These are phyloP conservation scores for Globisporangium polare DNA, from an alignment of 352 stramenopile genomes.

Conservation along the genomic window DNA sequence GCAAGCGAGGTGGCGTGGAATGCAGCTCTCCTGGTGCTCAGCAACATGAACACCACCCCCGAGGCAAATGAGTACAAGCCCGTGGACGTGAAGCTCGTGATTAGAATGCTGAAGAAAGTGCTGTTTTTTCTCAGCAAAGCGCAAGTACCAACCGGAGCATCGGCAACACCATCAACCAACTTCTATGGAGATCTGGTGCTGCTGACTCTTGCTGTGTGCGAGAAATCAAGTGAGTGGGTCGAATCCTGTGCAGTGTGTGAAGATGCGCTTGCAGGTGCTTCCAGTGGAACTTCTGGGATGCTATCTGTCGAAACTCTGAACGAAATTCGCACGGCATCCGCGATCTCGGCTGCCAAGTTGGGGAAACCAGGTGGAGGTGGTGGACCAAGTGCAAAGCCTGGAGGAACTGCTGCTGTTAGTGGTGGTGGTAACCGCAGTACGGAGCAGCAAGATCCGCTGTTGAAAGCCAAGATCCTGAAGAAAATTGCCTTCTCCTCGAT, in stretches of 20 bases:
- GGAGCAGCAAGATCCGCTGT: slow-evolving; percentile 32
- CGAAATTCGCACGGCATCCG: slow-evolving; percentile 45
- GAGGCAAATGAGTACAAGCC: slow-evolving; percentile 19
- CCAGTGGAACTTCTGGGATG: background rate
- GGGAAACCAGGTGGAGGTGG: slow-evolving; percentile 22
- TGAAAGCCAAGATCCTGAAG: slow-evolving; percentile 60
- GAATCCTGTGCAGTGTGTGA: slow-evolving; percentile 36
- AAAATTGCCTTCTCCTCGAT: slow-evolving; percentile 64
- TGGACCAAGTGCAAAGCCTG: slow-evolving; percentile 10
- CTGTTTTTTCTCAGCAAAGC: slow-evolving; percentile 24
- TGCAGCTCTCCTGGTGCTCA: slow-evolving; percentile 33
- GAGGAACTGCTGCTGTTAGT: background rate
- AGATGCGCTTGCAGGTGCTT: slow-evolving; percentile 20
- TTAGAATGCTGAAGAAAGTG: slow-evolving; percentile 19
- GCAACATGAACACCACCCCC: slow-evolving; percentile 10
- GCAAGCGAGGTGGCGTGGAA: slow-evolving; percentile 83
- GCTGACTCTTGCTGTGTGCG: slow-evolving; percentile 48
- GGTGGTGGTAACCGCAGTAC: slow-evolving; percentile 28
- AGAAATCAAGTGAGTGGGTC: slow-evolving; percentile 43
- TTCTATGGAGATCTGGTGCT: slow-evolving; percentile 53
- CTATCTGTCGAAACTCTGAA: slow-evolving; percentile 29
- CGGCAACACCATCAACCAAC: background rate
- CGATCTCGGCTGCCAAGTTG: slow-evolving; percentile 58
- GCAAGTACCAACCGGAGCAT: slow-evolving; percentile 6
- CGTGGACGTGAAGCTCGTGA: slow-evolving; percentile 20